These are phyloP conservation scores for Euphorbia celastroides DNA, from an alignment of 441 rosid genomes.

Conservation along the genomic window DNA sequence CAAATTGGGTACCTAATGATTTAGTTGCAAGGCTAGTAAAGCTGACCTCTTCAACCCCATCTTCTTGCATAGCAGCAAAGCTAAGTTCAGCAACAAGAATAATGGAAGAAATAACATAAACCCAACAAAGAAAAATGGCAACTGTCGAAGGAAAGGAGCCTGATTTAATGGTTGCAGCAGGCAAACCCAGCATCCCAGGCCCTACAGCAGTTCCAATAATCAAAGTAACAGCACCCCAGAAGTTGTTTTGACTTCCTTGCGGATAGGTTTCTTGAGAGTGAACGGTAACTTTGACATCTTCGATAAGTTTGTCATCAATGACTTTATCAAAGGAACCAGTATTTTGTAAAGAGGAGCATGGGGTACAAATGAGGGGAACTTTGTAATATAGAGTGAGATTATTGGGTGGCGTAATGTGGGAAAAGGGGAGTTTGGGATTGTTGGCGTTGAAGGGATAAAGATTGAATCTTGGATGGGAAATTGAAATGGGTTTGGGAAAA, in stretches of 20 bases:
- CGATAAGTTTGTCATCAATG: slow-evolving; percentile 14
- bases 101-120: slow-evolving; percentile 78
- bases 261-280: slow-evolving; percentile 19
- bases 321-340: slow-evolving; percentile 15
- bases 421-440: slow-evolving; percentile 17
- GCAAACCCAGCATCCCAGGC: slow-evolving; percentile 87
- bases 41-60: slow-evolving; percentile 74
- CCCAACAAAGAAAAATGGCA: slow-evolving; percentile 66
- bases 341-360: slow-evolving; percentile 29
- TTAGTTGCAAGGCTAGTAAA: slow-evolving; percentile 74
- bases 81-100: slow-evolving; percentile 86
- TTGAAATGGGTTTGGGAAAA: slow-evolving; percentile 23
- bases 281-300: slow-evolving; percentile 4
- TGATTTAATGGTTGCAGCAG: slow-evolving; percentile 71
- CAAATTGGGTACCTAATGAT: slow-evolving; percentile 61
- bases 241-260: slow-evolving; percentile 33
- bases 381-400: slow-evolving; percentile 16
- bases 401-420: slow-evolving; percentile 10
- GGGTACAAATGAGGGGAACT: slow-evolving; percentile 14
- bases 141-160: slow-evolving; percentile 75
- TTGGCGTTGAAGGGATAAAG: slow-evolving; percentile 19
- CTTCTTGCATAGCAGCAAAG: slow-evolving; percentile 83
- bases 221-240: slow-evolving; percentile 92
- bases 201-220: slow-evolving; percentile 92
- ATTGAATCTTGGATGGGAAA: slow-evolving; percentile 31